Evolutionary conservation across 2,329 filamentous ascomycete species (phyloP).

Genomic region (Aspergillus piperis): DNA sequence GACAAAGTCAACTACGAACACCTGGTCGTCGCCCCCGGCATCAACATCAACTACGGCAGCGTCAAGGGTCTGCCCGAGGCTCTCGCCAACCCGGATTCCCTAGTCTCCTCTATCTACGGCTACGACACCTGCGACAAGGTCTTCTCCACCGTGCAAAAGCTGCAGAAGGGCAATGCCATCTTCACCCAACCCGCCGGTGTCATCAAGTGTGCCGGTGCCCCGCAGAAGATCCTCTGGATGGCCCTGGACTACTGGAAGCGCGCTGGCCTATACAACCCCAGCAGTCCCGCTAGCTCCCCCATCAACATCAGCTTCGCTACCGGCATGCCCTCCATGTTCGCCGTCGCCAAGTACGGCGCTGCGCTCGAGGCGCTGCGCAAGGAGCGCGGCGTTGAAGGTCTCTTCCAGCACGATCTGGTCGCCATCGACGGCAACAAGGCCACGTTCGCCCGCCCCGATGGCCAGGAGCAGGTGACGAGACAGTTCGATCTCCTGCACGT

Average conservation of each 20-base stretch:
- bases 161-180: slow-evolving; percentile 55
- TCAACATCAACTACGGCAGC: slow-evolving; percentile 53
- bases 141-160: slow-evolving; percentile 50
- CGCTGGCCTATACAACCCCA: slow-evolving; percentile 52
- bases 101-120: slow-evolving; percentile 60
- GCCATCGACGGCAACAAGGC: slow-evolving; percentile 57
- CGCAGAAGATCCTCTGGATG: slow-evolving; percentile 65
- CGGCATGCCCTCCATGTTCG: slow-evolving; percentile 60
- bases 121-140: slow-evolving; percentile 60
- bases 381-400: slow-evolving; percentile 58
- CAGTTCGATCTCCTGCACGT: slow-evolving; percentile 60
- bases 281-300: slow-evolving; percentile 41
- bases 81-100: slow-evolving; percentile 49
- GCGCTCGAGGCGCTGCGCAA: slow-evolving; percentile 56
- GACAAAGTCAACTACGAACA: slow-evolving; percentile 64
- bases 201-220: slow-evolving; percentile 63
- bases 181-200: slow-evolving; percentile 62
- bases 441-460: slow-evolving; percentile 50
- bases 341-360: slow-evolving; percentile 61
- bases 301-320: slow-evolving; percentile 60
- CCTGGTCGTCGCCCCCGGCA: slow-evolving; percentile 63
- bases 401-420: slow-evolving; percentile 61
- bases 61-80: slow-evolving; percentile 61
- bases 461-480: slow-evolving; percentile 48
- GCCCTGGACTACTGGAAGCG: slow-evolving; percentile 61